These are phyloP conservation scores for Aphanomyces euteiches DNA, from an alignment of 352 stramenopile genomes.

Conservation along the genomic window DNA sequence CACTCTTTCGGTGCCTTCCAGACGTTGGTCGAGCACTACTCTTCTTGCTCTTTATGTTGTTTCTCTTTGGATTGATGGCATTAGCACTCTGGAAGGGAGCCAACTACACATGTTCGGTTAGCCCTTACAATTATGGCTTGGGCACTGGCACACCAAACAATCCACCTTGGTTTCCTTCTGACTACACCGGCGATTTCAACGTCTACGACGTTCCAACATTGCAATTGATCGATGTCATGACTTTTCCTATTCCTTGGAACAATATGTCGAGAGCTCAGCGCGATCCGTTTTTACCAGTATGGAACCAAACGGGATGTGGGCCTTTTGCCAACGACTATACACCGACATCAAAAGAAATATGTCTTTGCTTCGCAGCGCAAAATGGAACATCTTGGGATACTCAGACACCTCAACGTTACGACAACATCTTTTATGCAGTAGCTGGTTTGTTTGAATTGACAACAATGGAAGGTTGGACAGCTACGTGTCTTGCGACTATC, in stretches of 20 bases:
- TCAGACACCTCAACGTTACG: conserved; percentile 61
- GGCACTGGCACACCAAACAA: conserved; percentile 39
- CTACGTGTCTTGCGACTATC: conserved; percentile 87
- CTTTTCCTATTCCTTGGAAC: conserved; percentile 1
- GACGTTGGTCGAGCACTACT: conserved; percentile 34
- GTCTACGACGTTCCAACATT: not conserved
- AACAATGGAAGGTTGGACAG: conserved; percentile 89
- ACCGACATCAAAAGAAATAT: conserved; percentile 62
- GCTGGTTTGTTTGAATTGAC: conserved; percentile 90
- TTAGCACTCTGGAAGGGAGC: conserved; percentile 69
- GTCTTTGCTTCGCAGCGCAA: conserved; percentile 45
- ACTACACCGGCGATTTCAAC: conserved; percentile 20
- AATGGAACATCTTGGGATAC: conserved; percentile 40
- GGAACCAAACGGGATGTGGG: conserved; percentile 40
- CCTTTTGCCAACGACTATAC: conserved; percentile 32
- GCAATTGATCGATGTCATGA: conserved; percentile 24
- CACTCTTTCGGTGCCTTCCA: conserved; percentile 70
- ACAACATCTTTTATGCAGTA: conserved; percentile 79
- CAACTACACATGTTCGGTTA: conserved; percentile 41
- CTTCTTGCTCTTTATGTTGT: conserved; percentile 56
- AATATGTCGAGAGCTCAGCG: conserved; percentile 36
- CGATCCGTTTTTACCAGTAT: conserved; percentile 41
- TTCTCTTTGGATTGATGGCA: conserved; percentile 74
- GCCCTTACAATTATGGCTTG: conserved; percentile 28
- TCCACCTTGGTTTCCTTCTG: conserved; percentile 25